Evolutionary conservation across 2,329 filamentous ascomycete genomes (phyloP), one percentile per base, ranked within the genome.

Genomic region (Xylariaceae sp.): DNA sequence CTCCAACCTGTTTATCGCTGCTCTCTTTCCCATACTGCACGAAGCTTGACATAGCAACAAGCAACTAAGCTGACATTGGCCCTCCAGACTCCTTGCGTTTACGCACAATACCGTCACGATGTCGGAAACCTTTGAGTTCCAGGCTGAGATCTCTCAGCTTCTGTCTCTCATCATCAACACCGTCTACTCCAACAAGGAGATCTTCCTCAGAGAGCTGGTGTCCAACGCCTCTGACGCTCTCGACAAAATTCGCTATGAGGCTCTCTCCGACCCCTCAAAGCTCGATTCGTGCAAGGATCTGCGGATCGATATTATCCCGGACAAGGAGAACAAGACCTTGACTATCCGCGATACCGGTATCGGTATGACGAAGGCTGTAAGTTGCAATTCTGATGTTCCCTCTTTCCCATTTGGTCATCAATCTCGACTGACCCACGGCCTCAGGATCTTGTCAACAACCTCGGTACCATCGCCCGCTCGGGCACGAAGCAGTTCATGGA

Each of bases 401-500:
- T n/a, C n/a, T n/a, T n/a, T n/a, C n/a, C n/a, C n/a, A n/a, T n/a
- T n/a, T n/a, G n/a, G n/a, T n/a, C n/a, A n/a, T 8, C 11, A 29
- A 10, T 7, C 33, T 21, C 32, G 38, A 38, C 65, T 74, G 49
- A 73, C 55, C 33, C 25, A 26, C 14, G 12, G n/a, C 12, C 3
- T 10, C 43, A 88, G 83, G 92, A 98, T 65, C 80, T 98, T 46
- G 90, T 98, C 75, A 98, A 98, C 84, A 98, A 98, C 79, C 80
- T 98, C 51, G 92, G 92, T 75, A 98, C 92, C 55, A 98, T 98
- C 67, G 92, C 92, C 63, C 88, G 92, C 63, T 98, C 92, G 44
- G 92, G 92, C 50, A 98, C 92, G 68, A 98, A 98, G 82, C 92
- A 96, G 75, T 98, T 98, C 72, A 98, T 98, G 92, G 92, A 98